phyloP scores from a whole-genome alignment of 2,329 filamentous ascomycete genomes.

The Epichloe aotearoae region DNA sequence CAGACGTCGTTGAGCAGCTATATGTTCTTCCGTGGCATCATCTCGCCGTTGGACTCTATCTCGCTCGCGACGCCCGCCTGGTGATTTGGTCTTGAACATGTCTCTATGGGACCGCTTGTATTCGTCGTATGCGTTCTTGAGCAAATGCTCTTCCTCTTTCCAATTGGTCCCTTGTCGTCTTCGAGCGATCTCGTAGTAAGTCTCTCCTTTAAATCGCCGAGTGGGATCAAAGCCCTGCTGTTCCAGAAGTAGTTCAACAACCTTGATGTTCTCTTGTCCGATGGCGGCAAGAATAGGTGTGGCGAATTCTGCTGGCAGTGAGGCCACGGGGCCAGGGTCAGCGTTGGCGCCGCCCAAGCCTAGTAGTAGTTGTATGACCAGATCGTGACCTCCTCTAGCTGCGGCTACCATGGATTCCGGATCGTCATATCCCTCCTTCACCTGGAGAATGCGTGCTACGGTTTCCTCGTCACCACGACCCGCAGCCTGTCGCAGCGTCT shows the following conservation, averaged over 20 bases:
- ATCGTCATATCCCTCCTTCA: constrained; percentile 52
- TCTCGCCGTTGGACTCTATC: constrained; percentile 27
- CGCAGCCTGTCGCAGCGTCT: constrained; percentile 46
- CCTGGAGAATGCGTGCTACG: constrained; percentile 46
- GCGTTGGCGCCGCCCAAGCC: constrained; percentile 52
- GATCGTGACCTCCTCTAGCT: constrained; percentile 74
- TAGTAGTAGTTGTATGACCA: constrained; percentile 67
- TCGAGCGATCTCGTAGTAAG: constrained; percentile 78
- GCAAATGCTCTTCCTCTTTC: constrained; percentile 72
- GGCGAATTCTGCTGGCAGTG: constrained; percentile 54
- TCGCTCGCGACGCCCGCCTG: constrained; percentile 27
- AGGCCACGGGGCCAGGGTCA: constrained; percentile 54
- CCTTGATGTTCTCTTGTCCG: constrained; percentile 73
- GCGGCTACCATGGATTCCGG: constrained; percentile 82
- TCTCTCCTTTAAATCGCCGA: constrained; percentile 58
- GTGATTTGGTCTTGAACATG: constrained; percentile 35
- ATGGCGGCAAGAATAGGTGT: constrained; percentile 94
- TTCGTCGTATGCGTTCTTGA: constrained; percentile 64
- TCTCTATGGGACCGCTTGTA: constrained; percentile 41
- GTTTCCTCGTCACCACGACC: constrained; percentile 49
- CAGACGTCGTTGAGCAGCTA: constrained; percentile 30
- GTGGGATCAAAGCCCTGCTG: constrained; percentile 75
- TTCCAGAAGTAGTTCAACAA: constrained; percentile 66
- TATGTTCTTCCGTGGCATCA: constrained; percentile 32
- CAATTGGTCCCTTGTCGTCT: constrained; percentile 75